Evolutionary conservation across 768 basidiomycete genomes (phyloP), one percentile per base, ranked within the genome.

Genomic region (Wakefieldia striispora): DNA sequence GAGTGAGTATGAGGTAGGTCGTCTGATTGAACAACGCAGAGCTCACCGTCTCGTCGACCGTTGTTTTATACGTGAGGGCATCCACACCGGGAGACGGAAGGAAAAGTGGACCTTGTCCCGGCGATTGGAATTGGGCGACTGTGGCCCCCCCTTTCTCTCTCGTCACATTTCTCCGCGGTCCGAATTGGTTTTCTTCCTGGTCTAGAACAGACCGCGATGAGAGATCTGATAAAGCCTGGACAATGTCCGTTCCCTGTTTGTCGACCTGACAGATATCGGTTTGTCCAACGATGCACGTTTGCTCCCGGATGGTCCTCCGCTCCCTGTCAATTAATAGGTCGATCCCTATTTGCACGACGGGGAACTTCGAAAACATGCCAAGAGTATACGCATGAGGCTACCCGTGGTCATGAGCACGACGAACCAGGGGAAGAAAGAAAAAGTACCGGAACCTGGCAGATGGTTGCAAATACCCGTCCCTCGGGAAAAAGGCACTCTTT

Each of bases 61-160:
- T 12, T 40, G 37, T 50, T 57, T 65, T 63, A 63, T 63, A 60
- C 51, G 6, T 5, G 31, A 40, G 5, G 35, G 37, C 14, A 21
- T 10, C 34, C 23, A 29, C 40, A 29, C 27, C 27, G 27, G 27
- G 27, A 29, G 27, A 29, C 8, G 27, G 27, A 29, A 11, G 27
- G 10, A 29, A 29, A 29, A 29, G 10, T 6, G 27, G 27, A 4
- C 27, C 27, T 6, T 29, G 27, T 29, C 27, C 27, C 27, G 27
- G 27, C 2, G 27, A 29, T 29, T 29, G 27, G 27, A 29, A 29
- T 29, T 29, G 5, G 10, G 8, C 2, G 10, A 7, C 27, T 29
- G 27, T 29, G 27, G 5, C 20, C 10, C 36, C 23, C 33, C 16
- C 26, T 40, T 40, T 47, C 29, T 9, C 27, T 29, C 27, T 29